phyloP scores from a whole-genome alignment of 1,284 basidiomycete species.

The Puccinia polysora region DNA sequence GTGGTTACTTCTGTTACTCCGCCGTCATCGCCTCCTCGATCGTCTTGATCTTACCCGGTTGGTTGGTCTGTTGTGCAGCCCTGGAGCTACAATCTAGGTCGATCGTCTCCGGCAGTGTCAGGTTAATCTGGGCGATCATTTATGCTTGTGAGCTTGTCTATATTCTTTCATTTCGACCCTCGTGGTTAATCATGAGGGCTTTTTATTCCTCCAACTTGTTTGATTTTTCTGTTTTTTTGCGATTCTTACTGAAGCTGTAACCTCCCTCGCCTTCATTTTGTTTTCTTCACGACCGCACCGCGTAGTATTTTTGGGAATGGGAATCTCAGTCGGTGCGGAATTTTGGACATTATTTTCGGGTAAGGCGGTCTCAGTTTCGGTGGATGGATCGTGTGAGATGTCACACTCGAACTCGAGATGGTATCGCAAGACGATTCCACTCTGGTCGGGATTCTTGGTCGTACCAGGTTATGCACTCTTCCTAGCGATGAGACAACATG shows the following conservation, averaged over 20 bases:
- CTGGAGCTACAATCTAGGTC: constrained; percentile 62
- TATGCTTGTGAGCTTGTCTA: constrained; percentile 54
- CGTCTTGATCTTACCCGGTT: constrained; percentile 73
- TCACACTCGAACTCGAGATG: constrained; percentile 46
- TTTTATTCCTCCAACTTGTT: background rate
- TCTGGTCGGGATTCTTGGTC: constrained; percentile 60
- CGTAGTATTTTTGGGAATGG: constrained; percentile 47
- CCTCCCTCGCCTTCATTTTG: too few species aligned
- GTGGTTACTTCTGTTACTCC: constrained; percentile 72
- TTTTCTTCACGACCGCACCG: background rate
- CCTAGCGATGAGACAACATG: constrained; percentile 71
- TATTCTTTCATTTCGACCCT: background rate
- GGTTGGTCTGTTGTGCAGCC: constrained; percentile 68
- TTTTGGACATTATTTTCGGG: constrained; percentile 29
- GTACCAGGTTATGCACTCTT: constrained; percentile 72
- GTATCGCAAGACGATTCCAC: constrained; percentile 44
- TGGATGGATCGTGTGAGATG: constrained; percentile 22
- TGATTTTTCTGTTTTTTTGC: background rate
- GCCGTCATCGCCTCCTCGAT: constrained; percentile 77
- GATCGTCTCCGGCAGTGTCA: constrained; percentile 76
- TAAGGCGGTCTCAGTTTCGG: constrained; percentile 30
- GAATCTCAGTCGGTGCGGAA: constrained; percentile 50
- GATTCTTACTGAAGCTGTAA: too few species aligned
- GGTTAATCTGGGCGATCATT: constrained; percentile 74
- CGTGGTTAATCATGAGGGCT: background rate